phyloP scores from a whole-genome alignment of 148 eudicot species.

The Dianthus caryophyllus region DNA sequence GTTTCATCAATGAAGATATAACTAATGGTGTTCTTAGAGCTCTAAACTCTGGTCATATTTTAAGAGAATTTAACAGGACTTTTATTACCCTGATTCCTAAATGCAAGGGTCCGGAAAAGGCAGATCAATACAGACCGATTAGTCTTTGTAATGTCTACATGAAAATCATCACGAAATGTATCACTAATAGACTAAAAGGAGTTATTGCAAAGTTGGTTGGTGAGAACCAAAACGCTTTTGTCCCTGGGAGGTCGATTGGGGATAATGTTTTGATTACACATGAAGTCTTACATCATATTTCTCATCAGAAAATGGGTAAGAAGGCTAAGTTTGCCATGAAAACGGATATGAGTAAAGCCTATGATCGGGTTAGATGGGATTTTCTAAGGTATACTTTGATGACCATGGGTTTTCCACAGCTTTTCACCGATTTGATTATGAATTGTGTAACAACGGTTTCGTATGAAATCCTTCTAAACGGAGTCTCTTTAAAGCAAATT shows the following conservation, averaged over 20 bases:
- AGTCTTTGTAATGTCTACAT: background rate
- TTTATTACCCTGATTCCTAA: background rate
- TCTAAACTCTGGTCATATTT: background rate
- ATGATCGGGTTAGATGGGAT: too few relatives aligned
- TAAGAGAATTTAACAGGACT: background rate
- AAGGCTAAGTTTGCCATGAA: background rate
- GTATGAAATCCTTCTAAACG: background rate
- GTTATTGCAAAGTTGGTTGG: background rate
- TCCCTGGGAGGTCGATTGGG: too few relatives aligned
- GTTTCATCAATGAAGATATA: background rate
- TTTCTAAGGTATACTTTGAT: too few relatives aligned
- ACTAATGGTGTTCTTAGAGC: background rate
- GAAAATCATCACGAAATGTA: background rate
- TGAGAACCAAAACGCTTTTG: background rate
- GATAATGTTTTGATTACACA: too few relatives aligned
- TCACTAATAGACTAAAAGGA: background rate
- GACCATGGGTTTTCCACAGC: background rate
- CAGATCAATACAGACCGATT: background rate
- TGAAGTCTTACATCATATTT: background rate
- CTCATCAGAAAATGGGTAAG: background rate
- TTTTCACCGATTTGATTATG: background rate
- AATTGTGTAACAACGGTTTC: background rate
- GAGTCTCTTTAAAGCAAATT: background rate
- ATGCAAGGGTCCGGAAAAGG: background rate
- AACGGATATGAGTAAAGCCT: too few relatives aligned